Evolutionary conservation across 768 basidiomycete species (phyloP), one percentile per base, ranked within the genome.

Genomic region (Daedalea quercina): DNA sequence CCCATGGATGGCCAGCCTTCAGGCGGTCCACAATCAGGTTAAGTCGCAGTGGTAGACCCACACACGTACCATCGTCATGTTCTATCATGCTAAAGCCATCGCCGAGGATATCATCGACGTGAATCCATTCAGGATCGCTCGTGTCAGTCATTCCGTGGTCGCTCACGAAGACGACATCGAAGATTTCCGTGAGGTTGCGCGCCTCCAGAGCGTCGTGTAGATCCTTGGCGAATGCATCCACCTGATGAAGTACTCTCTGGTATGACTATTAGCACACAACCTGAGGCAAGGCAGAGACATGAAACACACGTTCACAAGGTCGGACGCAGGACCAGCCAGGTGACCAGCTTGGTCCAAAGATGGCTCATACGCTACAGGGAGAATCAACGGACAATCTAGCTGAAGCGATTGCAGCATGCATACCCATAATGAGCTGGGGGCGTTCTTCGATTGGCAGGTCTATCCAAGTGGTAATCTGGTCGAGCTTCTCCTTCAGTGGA

Each of bases 61-160:
- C 12, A 19, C 17, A 46, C 54, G 23, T 20, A 77, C 76, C 87
- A 55, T 95, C 93, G 57, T 82, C 76, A 60, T 91, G 88, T 51
- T 81, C 77, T 42, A 92, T 84, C 15, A 68, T 69, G 4, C 69
- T 62, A 47, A 81, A 74, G 2, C 83, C 87, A 34, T 76, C 68
- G 1, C 86, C 88, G 33, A 91, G 70, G 52, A 91, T 80, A 58
- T 90, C 86, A 64, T 96, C 91, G 50, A 96, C 74, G 67, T 85
- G 90, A 31, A 94, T 69, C 45, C 79, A 75, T 46, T 85, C 80
- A 0, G 84, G 82, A 56, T 87, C 77, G 55, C 81, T 82, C n/a
- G 91, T 95, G 64, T 90, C 88, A 1, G 82, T 85, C 89, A 92
- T 94, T n/a, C 90, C 91, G 60, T 92, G 87, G 64, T 91, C 90